These are phyloP conservation scores for Roridomyces roridus DNA, from an alignment of 768 basidiomycete genomes.

Conservation along the genomic window DNA sequence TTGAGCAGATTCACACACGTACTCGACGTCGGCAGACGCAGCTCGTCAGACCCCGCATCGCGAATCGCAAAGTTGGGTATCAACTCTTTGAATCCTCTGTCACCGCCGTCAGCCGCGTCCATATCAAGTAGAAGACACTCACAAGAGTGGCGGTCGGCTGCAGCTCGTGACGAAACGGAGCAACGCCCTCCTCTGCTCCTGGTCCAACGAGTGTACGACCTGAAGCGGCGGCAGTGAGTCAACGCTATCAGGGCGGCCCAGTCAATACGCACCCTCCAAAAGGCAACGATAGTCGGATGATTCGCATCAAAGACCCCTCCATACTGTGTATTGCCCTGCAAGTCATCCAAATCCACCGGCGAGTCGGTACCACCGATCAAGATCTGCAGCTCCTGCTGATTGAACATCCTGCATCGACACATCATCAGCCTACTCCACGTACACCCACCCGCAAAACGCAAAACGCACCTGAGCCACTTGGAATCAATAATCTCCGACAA, in stretches of 20 bases:
- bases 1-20: conserved; percentile 95
- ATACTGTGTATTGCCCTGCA: conserved; percentile 78
- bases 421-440: background rate
- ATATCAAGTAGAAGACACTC: conserved; percentile 32
- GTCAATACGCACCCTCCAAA: conserved; percentile 74
- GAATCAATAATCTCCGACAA: conserved; percentile 91
- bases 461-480: conserved; percentile 77
- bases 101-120: background rate
- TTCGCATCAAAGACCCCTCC: conserved; percentile 79
- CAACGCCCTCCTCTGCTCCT: conserved; percentile 78
- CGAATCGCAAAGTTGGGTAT: conserved; percentile 89
- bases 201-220: conserved; percentile 81
- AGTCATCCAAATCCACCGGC: conserved; percentile 84
- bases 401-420: conserved; percentile 78
- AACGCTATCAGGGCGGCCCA: background rate
- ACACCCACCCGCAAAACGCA: background rate
- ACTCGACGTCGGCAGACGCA: conserved; percentile 75
- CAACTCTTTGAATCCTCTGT: conserved; percentile 85
- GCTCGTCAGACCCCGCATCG: conserved; percentile 75
- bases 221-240: conserved; percentile 29
- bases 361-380: conserved; percentile 89
- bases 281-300: conserved; percentile 73
- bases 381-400: conserved; percentile 94
- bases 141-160: conserved; percentile 87
- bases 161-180: conserved; percentile 94